Base-by-base conservation (phyloP, 176 grass and related monocot species). In the Aegilops sharonensis region DNA sequence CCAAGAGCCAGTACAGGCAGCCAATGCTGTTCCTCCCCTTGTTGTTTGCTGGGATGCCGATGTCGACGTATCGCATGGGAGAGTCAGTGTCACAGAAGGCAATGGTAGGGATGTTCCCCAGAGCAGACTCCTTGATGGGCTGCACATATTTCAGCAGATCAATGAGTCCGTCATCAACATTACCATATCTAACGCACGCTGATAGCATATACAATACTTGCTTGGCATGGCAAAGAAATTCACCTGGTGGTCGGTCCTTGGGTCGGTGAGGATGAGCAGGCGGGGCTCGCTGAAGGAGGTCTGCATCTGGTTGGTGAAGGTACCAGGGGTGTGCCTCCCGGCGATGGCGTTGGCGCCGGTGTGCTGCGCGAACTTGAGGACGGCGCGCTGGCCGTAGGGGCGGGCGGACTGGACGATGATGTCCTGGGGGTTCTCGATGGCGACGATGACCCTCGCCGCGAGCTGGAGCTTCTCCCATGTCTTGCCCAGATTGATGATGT, bases 81-180 rank as follows among this genome's bases (percentile, higher is more conserved):
- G 95, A 97, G 79, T 94, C 95, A 5, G 95, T 97, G 69, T 97
- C 95, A 9, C 95, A 97, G 75, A 97, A 97, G 68, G 95, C 95
- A 68, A 97, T 97, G 35, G 95, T 93, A 0, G 92, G 95, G 77
- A 97, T 97, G 64, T 97, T 97, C 7, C 95, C 95, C 63, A 94
- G 60, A 78, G 95, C 95, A 86, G 95, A 87, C 79, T 97, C 95
- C 84, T 97, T 97, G 60, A 97, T 97, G 47, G 95, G 95, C 95
- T 97, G 90, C 57, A 54, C 59, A 61, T 50, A 80, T 77, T 15
- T 10, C 61, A 77, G 25, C 3, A 72, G 21, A 29, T 24, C 12
- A 83, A 65, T 14, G 31, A 62, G 6, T 12, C 0, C 21, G 75
- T 75, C 78, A 45, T 60, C 3, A 27, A 76, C 47, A 78, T 5